Evolutionary conservation across 768 basidiomycete species (phyloP), one percentile per base, ranked within the genome.

Genomic region (Naganishia antarctica): DNA sequence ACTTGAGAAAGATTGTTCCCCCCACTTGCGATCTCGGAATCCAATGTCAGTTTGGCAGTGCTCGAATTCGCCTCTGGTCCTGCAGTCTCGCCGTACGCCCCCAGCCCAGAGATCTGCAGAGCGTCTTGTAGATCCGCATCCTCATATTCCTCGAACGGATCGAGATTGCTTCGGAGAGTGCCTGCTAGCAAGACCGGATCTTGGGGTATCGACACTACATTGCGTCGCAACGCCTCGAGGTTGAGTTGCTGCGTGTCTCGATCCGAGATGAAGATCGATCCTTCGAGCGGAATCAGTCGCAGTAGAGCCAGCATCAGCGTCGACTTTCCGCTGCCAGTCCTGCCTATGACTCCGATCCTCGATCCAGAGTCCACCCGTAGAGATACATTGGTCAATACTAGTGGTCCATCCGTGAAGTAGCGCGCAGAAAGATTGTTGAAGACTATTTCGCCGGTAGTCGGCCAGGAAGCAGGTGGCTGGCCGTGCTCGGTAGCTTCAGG

Each of bases 401-500:
- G 73, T 0, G 85, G 85, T 1, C 84, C 84, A 63, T 84, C 83
- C 74, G 79, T 49, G 18, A 84, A 82, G 73, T 86, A 86, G 44
- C 66, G 63, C 0, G 85, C 85, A 13, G 79, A 81, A 4, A 86
- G 74, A 32, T 81, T 79, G 65, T 85, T 81, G 1, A 84, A 81
- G 3, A 74, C 69, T n/a, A 86, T 76, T 13, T 80, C 75, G 0
- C 85, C 85, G 29, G 82, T 82, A 0, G 84, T 79, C 4, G 85
- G 85, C 85, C 85, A 86, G 63, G 84, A 82, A 0, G 85, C 85
- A 4, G 85, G 84, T 3, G 85, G 85, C n/a, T 80, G 71, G 2
- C 81, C 81, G 6, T 76, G 66, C 28, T 74, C 66, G 0, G 78
- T 78, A 0, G 80, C 66, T 59, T 78, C 76, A 0, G 80, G 80